A percentile compares a stretch with the other conserved stretches of the same genome.
These are phyloP conservation scores for Aquanectria penicillioides DNA, from an alignment of 2,329 filamentous ascomycete species.

Conservation along the genomic window DNA sequence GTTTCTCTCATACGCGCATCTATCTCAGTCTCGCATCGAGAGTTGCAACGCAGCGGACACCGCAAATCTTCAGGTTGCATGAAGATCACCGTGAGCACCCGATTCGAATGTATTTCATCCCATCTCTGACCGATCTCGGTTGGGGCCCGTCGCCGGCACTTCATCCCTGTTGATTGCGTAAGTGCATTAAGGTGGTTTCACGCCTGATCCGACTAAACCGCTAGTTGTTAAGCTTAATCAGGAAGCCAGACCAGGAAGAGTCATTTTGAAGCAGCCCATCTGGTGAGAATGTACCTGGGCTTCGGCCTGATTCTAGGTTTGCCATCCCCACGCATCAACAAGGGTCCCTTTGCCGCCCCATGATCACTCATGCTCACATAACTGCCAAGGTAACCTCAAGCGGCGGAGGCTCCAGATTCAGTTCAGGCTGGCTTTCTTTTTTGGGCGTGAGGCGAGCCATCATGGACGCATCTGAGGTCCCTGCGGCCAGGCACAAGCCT, in stretches of 20 bases:
- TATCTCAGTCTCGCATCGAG: neutral
- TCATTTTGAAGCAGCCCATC: neutral
- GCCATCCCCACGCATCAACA: too few species aligned
- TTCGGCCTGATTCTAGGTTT: neutral
- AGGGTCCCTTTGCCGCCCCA: neutral
- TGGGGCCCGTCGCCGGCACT: slow-evolving; percentile 7
- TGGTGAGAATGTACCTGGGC: neutral
- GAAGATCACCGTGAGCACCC: neutral
- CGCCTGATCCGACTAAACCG: neutral
- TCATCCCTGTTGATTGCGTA: slow-evolving; percentile 6
- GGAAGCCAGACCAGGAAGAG: neutral
- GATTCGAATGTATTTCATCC: slow-evolving; percentile 7
- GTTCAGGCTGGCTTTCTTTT: slow-evolving; percentile 14
- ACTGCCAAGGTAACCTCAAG: slow-evolving; percentile 19
- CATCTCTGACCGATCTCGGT: slow-evolving; percentile 11
- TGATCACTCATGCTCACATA: slow-evolving; percentile 39
- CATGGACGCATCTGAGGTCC: too few species aligned
- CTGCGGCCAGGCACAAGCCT: neutral
- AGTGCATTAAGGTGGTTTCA: slow-evolving; percentile 1
- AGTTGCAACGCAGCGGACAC: neutral
- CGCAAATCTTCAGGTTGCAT: neutral
- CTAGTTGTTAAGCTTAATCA: slow-evolving; percentile 14
- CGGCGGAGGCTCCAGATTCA: slow-evolving; percentile 24
- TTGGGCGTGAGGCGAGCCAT: neutral
- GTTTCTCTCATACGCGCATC: too few species aligned